Base-by-base conservation (phyloP, 2,329 filamentous ascomycete species). In the Nannizziopsis barbatae region DNA sequence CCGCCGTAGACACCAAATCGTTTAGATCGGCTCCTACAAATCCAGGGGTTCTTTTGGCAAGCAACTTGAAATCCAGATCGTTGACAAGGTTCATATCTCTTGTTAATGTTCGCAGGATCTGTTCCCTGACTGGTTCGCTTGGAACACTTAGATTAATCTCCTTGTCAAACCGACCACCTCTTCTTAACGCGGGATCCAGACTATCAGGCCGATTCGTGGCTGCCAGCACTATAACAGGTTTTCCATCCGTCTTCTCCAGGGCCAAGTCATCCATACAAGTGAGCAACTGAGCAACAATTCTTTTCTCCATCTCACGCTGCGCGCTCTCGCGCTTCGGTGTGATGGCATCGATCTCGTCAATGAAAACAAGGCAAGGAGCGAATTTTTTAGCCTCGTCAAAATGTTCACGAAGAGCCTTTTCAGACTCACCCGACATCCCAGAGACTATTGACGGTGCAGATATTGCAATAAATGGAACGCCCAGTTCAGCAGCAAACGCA, bases 1-100 rank as follows among this genome's bases (percentile, higher is more conserved):
- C 79, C 2, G 80, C 80, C 45, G 81, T 82, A 36, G 77, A 77
- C 2, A 82, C 79, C 2, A 84, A 68, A 58, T 83, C 83, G 53
- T 84, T 80, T 3, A 98, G 70, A 70, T 98, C 92, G 5, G 86
- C 86, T 9, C 89, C 90, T 0, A 98, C 90, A 56, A 92, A 98
- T 1, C 92, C 92, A 5, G 92, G 86, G 0, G 90, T 96, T 57
- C 82, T 74, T 58, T 86, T 89, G 5, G 90, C 88, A 2, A 98
- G 71, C 12, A 75, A 70, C 20, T 70, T 69, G 56, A 90, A 84
- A 60, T 94, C 79, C 15, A 96, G 77, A 52, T 88, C 80, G 2
- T 76, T 73, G 0, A 78, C 73, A 6, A 94, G 64, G 0, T 70
- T 70, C 55, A 81, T 75, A 48, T 81, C 77, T 47, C 79, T 72